A percentile compares a stretch with the other conserved stretches of the same genome.
Evolutionary conservation across 1,284 basidiomycete genomes (phyloP).

Genomic region (Tylopilus orsonianus): DNA sequence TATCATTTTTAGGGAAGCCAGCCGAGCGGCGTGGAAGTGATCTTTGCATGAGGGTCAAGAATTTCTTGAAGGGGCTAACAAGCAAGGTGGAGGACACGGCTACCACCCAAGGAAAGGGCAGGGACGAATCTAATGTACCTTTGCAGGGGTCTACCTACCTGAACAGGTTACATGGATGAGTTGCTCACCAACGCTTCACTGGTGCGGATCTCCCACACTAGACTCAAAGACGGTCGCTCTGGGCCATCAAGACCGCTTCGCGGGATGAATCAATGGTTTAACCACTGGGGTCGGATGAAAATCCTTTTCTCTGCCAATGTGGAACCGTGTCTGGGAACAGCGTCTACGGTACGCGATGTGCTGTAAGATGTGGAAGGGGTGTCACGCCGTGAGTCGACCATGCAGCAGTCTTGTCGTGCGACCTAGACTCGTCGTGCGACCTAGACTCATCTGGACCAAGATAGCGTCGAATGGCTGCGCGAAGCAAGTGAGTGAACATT

Average conservation of each 20-base stretch:
- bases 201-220: too few relatives aligned
- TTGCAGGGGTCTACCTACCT: not conserved
- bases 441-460: not conserved
- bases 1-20: not conserved
- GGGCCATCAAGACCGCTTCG: too few relatives aligned
- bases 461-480: not conserved
- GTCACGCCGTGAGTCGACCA: not conserved
- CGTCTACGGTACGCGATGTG: too few relatives aligned
- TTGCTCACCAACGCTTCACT: too few relatives aligned
- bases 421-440: too few relatives aligned
- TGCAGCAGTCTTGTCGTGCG: too few relatives aligned
- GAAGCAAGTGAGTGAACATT: not conserved
- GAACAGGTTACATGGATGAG: too few relatives aligned
- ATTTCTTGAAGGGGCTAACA: not conserved
- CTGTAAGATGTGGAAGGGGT: not conserved
- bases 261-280: too few relatives aligned
- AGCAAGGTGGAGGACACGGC: not conserved
- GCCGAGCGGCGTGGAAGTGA: not conserved
- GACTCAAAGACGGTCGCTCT: too few relatives aligned
- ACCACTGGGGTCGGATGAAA: too few relatives aligned
- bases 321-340: too few relatives aligned
- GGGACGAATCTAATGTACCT: not conserved
- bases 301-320: too few relatives aligned
- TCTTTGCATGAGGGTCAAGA: not conserved
- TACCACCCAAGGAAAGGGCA: not conserved